These are phyloP conservation scores for Entomophthora muscae DNA, from an alignment of 371 early-diverging fungal genomes.

Conservation along the genomic window DNA sequence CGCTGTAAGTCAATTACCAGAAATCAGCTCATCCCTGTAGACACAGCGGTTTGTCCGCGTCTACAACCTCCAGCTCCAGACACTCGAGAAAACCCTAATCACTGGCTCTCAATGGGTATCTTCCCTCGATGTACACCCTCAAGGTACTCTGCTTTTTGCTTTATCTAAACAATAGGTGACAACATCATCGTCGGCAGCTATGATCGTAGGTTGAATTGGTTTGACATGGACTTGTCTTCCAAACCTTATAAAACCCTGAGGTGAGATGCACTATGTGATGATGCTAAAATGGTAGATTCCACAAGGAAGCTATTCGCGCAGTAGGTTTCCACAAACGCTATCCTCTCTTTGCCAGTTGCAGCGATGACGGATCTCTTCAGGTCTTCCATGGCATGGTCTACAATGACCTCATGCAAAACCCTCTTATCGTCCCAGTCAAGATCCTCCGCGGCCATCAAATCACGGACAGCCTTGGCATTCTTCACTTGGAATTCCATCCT, in stretches of 20 bases:
- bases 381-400: constrained; percentile 96
- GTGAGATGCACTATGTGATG: constrained; percentile 12
- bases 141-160: constrained; percentile 16
- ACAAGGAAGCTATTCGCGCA: constrained; percentile 71
- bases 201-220: constrained; percentile 89
- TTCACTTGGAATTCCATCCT: constrained; percentile 84
- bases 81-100: constrained; percentile 56
- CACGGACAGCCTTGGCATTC: constrained; percentile 46
- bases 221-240: constrained; percentile 80
- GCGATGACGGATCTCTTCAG: constrained; percentile 86
- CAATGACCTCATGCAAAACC: constrained; percentile 81
- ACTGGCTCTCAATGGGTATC: constrained; percentile 88
- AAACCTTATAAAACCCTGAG: constrained; percentile 83
- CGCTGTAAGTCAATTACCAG: constrained; percentile 30
- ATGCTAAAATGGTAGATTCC: constrained; percentile 33
- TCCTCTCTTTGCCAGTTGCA: constrained; percentile 85
- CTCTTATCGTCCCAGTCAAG: constrained; percentile 95
- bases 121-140: constrained; percentile 81
- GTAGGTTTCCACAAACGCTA: constrained; percentile 72
- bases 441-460: constrained; percentile 64
- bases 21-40: constrained; percentile 16
- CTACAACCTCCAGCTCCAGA: constrained; percentile 80
- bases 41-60: constrained; percentile 85
- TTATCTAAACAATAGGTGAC: constrained; percentile 34
- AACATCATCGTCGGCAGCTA: constrained; percentile 89